Percentiles rank a stretch among this genome's conserved stretches.
These are phyloP conservation scores for Gentiana straminea DNA, from an alignment of 257 asterid genomes.

Conservation along the genomic window DNA sequence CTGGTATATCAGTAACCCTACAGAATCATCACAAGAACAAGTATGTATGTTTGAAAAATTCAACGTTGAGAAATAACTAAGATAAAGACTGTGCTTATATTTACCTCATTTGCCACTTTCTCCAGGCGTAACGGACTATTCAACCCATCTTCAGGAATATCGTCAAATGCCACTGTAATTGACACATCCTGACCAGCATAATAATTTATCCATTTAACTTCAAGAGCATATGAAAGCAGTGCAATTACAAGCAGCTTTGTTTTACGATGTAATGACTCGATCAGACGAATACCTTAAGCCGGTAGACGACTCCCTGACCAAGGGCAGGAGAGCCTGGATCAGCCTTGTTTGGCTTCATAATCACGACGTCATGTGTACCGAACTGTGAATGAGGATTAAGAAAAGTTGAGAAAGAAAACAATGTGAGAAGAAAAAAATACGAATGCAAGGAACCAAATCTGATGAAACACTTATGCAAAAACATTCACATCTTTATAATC, in stretches of 20 bases:
- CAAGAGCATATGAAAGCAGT: neutral
- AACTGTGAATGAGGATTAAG: slow-evolving; percentile 35
- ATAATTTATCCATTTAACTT: slow-evolving; percentile 11
- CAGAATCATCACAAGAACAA: too few relatives aligned
- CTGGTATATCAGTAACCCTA: too few relatives aligned
- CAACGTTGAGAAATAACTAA: slow-evolving; percentile 1
- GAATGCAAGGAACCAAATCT: too few relatives aligned
- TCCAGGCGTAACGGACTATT: slow-evolving; percentile 84
- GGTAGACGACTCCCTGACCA: slow-evolving; percentile 94
- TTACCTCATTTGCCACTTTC: slow-evolving; percentile 92
- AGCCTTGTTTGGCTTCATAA: slow-evolving; percentile 82
- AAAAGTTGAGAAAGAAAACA: slow-evolving; percentile 10
- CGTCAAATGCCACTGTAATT: slow-evolving; percentile 86
- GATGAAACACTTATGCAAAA: neutral
- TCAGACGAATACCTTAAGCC: slow-evolving; percentile 54
- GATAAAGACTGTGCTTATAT: neutral
- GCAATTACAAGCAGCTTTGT: neutral
- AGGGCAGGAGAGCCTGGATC: slow-evolving; percentile 82
- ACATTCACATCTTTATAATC: neutral
- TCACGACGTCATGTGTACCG: slow-evolving; percentile 89
- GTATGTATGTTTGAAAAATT: neutral
- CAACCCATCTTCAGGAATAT: slow-evolving; percentile 91
- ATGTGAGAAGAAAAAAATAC: neutral
- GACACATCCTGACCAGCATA: slow-evolving; percentile 69
- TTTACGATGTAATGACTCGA: neutral